Evolutionary conservation across 2,329 filamentous ascomycete genomes (phyloP), one percentile per base, ranked within the genome.

Genomic region (Tolypocladium endophyticum): DNA sequence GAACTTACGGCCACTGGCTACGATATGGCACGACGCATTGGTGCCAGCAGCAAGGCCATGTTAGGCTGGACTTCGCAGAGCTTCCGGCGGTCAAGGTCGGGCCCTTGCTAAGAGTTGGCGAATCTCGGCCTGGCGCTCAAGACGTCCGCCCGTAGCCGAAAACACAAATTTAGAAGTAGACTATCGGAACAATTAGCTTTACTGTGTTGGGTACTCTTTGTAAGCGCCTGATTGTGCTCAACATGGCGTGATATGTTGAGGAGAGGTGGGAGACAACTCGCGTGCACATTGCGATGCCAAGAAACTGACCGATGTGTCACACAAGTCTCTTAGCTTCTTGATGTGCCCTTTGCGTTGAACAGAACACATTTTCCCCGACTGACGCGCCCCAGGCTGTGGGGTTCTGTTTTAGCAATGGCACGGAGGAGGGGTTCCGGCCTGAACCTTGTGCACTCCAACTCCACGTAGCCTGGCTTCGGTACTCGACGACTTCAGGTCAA

Each of bases 1-100:
- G 78, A 4, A 84, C 81, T 1, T 84, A 84, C 68, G 80, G 77
- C 3, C 74, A 79, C 61, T 84, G 80, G 81, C 63, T 84, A 57
- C 72, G 82, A 25, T 69, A 82, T 66, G 82, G 73, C 1, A 79
- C 76, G 59, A 66, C 75, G 11, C 70, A 79, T 67, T 82, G 77
- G 76, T 72, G 63, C 45, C 81, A 76, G 63, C 71, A 77, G 59
- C 62, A 68, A 0, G 50, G 80, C 20, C 79, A 78, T 1, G 58
- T 65, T 7, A 62, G 65, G 20, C 45, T 76, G 25, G 63, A 72
- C 0, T 76, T 74, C 36, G 60, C 68, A 61, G 66, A 69, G 1
- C 64, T 72, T 6, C 66, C 70, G 53, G 74, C 77, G 1, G 70
- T 72, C 30, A 79, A 76, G 66, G 67, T 60, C n/a, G 78, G 77